Evolutionary conservation across 2,329 filamentous ascomycete species (phyloP).

Genomic region (Cladophialophora bantiana): DNA sequence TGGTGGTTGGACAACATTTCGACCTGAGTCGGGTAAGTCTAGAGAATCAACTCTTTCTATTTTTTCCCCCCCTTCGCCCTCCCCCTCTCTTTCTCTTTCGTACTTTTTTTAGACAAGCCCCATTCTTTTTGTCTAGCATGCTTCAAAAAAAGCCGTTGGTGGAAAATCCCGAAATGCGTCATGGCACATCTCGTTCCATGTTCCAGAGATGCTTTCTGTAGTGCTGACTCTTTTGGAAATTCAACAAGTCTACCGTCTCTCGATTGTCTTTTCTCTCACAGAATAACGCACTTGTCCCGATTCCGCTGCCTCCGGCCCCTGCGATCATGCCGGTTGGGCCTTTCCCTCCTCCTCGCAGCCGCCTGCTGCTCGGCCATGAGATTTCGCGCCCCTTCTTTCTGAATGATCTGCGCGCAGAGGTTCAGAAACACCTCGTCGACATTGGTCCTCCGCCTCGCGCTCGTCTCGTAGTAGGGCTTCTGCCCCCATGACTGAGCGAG

Average conservation of each 20-base stretch:
- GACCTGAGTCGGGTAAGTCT: constrained; percentile 33
- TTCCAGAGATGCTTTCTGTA: neutral
- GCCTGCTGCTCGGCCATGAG: constrained; percentile 46
- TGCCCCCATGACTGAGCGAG: constrained; percentile 86
- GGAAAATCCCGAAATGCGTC: neutral
- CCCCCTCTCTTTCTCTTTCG: neutral
- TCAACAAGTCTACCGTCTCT: neutral
- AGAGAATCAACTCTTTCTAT: constrained; percentile 2
- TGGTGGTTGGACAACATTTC: constrained; percentile 6
- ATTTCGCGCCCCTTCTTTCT: constrained; percentile 63
- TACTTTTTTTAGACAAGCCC: neutral
- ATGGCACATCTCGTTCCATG: neutral
- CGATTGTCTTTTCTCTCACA: constrained; percentile 29
- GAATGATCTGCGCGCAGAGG: constrained; percentile 81
- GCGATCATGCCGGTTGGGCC: constrained; percentile 46
- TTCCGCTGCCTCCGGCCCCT: constrained; percentile 44
- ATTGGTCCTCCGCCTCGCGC: constrained; percentile 80
- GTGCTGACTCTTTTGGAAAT: neutral
- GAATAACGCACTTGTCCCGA: constrained; percentile 46
- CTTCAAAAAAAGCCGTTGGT: neutral
- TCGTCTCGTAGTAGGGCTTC: constrained; percentile 90
- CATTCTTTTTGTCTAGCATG: constrained; percentile 1
- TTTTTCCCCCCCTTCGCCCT: neutral
- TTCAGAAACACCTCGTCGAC: constrained; percentile 91
- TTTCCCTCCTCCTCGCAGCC: constrained; percentile 47